Conservation (phyloP, 192 early-diverging fungal genomes). For the Globomyces pollinis-pini region DNA sequence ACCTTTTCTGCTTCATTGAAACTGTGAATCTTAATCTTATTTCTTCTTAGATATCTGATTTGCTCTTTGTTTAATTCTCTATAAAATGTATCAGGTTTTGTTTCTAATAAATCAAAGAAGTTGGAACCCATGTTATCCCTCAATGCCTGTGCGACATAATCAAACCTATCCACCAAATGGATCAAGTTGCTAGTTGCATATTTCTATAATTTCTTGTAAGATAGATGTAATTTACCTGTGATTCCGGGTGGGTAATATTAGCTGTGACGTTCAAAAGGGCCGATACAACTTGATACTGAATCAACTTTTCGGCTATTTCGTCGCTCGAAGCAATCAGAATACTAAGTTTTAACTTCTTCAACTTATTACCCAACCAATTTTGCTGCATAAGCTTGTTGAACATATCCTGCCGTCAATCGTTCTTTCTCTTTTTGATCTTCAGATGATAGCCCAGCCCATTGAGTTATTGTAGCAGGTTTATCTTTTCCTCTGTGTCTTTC, state of each 20-base stretch:
- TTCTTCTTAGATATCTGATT: conserved; percentile 47
- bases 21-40: conserved; percentile 37
- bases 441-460: conserved; percentile 22
- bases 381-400: conserved; percentile 56
- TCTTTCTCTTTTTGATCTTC: conserved; percentile 31
- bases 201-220: too few species aligned
- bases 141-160: conserved; percentile 33
- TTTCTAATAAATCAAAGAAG: conserved; percentile 51
- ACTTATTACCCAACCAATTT: conserved; percentile 44
- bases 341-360: conserved; percentile 13
- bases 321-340: conserved; percentile 37
- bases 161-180: conserved; percentile 38
- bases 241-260: conserved; percentile 50
- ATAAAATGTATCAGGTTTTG: conserved; percentile 52
- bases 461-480: conserved; percentile 20
- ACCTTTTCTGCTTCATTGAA: conserved; percentile 5
- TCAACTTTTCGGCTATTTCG: conserved; percentile 45
- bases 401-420: conserved; percentile 32
- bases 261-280: conserved; percentile 47
- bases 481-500: conserved; percentile 18
- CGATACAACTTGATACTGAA: conserved; percentile 45
- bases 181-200: conserved; percentile 41
- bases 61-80: conserved; percentile 51
- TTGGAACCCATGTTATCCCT: conserved; percentile 48
- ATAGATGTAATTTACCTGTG: too few species aligned